Conservation (phyloP, 2,329 filamentous ascomycete genomes). For the Diaporthe vaccinii region DNA sequence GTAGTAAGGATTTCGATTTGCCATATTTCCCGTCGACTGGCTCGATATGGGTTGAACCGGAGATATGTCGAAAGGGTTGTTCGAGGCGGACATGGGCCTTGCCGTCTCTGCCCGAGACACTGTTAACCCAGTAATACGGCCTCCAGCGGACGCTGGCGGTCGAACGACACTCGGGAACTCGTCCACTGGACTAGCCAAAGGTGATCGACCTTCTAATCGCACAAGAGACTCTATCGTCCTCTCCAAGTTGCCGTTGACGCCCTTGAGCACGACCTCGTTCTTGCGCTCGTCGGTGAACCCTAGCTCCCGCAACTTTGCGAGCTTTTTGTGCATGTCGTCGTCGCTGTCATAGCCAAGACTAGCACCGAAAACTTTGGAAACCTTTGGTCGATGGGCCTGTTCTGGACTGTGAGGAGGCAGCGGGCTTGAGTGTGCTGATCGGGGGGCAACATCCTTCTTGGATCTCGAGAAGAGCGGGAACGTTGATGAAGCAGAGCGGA, state of each 20-base stretch:
- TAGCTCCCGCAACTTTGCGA: slow-evolving; percentile 86
- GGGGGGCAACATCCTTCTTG: slow-evolving; percentile 64
- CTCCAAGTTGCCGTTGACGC: slow-evolving; percentile 87
- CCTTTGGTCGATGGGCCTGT: slow-evolving; percentile 63
- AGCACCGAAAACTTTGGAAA: slow-evolving; percentile 78
- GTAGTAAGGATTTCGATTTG: slow-evolving; percentile 69
- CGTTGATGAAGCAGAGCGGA: slow-evolving; percentile 75
- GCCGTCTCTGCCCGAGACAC: slow-evolving; percentile 43
- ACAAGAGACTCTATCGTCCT: slow-evolving; percentile 88
- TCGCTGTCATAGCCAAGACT: slow-evolving; percentile 67
- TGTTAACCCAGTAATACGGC: slow-evolving; percentile 42
- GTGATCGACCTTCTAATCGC: slow-evolving; percentile 74
- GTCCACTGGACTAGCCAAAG: slow-evolving; percentile 41
- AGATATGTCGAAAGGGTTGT: slow-evolving; percentile 77
- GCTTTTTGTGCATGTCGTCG: slow-evolving; percentile 80
- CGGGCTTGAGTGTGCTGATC: slow-evolving; percentile 33
- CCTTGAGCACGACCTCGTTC: slow-evolving; percentile 85
- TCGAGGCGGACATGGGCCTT: slow-evolving; percentile 55
- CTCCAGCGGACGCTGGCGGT: slow-evolving; percentile 58
- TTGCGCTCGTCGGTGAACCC: slow-evolving; percentile 88
- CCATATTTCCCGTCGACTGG: slow-evolving; percentile 74
- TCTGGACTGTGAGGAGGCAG: slow-evolving; percentile 43
- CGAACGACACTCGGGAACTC: slow-evolving; percentile 38
- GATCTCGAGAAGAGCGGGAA: slow-evolving; percentile 74
- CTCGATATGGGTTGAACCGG: slow-evolving; percentile 72